Conservation (phyloP, 2,329 filamentous ascomycete genomes). For the Phyllosticta capitalensis region DNA sequence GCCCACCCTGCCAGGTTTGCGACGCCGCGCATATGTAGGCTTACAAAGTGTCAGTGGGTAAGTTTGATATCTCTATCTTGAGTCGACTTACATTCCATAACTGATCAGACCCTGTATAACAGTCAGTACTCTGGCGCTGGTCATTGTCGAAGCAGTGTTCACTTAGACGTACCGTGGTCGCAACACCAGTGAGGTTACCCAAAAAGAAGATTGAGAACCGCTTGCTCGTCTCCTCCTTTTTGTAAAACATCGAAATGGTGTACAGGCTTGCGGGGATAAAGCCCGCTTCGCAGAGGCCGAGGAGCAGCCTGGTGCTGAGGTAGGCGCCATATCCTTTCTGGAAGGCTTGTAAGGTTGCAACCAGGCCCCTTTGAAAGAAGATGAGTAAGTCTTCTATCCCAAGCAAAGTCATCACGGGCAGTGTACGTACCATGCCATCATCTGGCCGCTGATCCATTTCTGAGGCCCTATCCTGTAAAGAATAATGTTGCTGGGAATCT, state of each 20-base stretch:
- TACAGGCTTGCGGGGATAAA: conserved; percentile 46
- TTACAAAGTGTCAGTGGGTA: conserved; percentile 16
- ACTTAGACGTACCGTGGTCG: conserved; percentile 22
- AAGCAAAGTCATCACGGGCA: not conserved
- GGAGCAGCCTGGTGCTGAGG: conserved; percentile 41
- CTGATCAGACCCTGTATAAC: conserved; percentile 24
- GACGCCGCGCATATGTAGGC: conserved; percentile 42
- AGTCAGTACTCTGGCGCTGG: not conserved
- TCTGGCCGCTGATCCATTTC: conserved; percentile 45
- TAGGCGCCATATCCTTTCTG: conserved; percentile 39
- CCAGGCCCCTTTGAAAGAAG: conserved; percentile 29
- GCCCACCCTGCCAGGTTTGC: conserved; percentile 45
- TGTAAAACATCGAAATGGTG: conserved; percentile 49
- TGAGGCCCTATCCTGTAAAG: conserved; percentile 43
- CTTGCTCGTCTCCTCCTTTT: conserved; percentile 42
- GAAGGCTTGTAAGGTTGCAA: conserved; percentile 48
- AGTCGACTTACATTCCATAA: conserved; percentile 23
- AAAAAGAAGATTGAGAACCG: conserved; percentile 48
- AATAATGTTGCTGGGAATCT: conserved; percentile 46
- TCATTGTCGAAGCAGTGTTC: not conserved
- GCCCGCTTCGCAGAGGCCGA: conserved; percentile 46
- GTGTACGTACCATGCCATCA: conserved; percentile 36
- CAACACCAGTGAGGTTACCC: conserved; percentile 44
- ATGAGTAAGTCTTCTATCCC: not conserved
- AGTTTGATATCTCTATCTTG: not conserved